Percentiles rank a stretch among this genome's conserved stretches.
phyloP scores from a whole-genome alignment of 805 yeast species.

The Wickerhamomyces tratensis region DNA sequence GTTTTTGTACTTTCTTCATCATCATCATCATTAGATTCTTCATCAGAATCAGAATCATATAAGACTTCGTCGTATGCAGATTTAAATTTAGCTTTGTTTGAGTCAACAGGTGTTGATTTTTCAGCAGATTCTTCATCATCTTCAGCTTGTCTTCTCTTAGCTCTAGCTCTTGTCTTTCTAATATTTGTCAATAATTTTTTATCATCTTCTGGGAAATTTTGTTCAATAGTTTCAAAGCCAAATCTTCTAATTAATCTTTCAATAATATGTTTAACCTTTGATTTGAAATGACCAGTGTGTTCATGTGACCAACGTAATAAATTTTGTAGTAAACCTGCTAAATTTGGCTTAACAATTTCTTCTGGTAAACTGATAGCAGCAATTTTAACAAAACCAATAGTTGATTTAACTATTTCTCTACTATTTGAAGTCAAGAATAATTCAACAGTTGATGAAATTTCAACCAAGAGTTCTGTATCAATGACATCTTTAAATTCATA shows the following conservation, averaged over 20 bases:
- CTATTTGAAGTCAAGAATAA: slow-evolving; percentile 84
- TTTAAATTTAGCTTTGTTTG: slow-evolving; percentile 43
- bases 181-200: slow-evolving; percentile 75
- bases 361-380: slow-evolving; percentile 76
- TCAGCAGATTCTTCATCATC: slow-evolving; percentile 25
- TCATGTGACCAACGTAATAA: slow-evolving; percentile 91
- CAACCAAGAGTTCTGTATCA: slow-evolving; percentile 50
- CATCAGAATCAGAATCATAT: slow-evolving; percentile 61
- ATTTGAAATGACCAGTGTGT: slow-evolving; percentile 90
- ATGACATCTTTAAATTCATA: slow-evolving; percentile 74
- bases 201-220: slow-evolving; percentile 85
- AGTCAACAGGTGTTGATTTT: slow-evolving; percentile 8
- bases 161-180: slow-evolving; percentile 77
- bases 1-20: slow-evolving; percentile 25
- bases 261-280: slow-evolving; percentile 85
- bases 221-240: slow-evolving; percentile 80
- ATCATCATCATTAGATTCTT: slow-evolving; percentile 42
- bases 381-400: slow-evolving; percentile 90
- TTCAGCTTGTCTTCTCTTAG: slow-evolving; percentile 57
- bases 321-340: slow-evolving; percentile 57
- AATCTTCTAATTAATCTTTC: slow-evolving; percentile 87
- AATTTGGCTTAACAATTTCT: slow-evolving; percentile 58
- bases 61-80: slow-evolving; percentile 92
- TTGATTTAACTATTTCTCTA: slow-evolving; percentile 88
- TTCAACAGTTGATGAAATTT: slow-evolving; percentile 79